Conservation (phyloP, 345 rosid genomes). For the Physaria fendleri region DNA sequence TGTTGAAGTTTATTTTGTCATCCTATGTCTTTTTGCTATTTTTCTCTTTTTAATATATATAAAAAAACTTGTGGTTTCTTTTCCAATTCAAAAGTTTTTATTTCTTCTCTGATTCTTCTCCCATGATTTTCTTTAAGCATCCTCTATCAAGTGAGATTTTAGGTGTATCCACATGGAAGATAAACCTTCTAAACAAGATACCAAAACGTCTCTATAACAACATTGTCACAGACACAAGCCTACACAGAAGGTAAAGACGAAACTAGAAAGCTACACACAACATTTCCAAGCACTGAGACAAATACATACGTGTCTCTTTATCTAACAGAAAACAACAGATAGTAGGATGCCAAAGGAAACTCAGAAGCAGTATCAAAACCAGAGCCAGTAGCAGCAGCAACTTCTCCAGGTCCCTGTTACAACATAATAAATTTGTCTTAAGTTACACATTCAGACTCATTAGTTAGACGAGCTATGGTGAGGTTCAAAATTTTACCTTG, state of each 20-base stretch:
- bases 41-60: too few relatives aligned
- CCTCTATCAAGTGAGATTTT: too few relatives aligned
- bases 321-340: conserved; percentile 7
- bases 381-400: conserved; percentile 17
- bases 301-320: not conserved
- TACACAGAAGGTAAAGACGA: not conserved
- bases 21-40: conserved; percentile 19
- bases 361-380: conserved; percentile 13
- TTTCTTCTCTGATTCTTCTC: too few relatives aligned
- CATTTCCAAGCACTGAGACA: conserved; percentile 1
- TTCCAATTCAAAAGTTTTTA: conserved; percentile 3
- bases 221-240: conserved; percentile 19
- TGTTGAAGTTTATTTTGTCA: conserved; percentile 4
- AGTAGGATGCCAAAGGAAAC: conserved; percentile 17
- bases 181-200: too few relatives aligned
- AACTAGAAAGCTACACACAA: conserved; percentile 6
- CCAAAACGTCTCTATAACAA: conserved; percentile 15
- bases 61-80: too few relatives aligned
- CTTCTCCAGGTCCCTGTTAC: conserved; percentile 22
- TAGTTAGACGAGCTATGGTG: not conserved
- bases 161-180: too few relatives aligned
- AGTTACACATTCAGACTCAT: not conserved
- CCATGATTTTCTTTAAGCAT: too few relatives aligned
- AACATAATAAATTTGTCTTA: conserved; percentile 9
- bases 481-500: conserved; percentile 15